Conservation (phyloP, 225 moss, liverwort and hornwort genomes). For the Ulota crispa region DNA sequence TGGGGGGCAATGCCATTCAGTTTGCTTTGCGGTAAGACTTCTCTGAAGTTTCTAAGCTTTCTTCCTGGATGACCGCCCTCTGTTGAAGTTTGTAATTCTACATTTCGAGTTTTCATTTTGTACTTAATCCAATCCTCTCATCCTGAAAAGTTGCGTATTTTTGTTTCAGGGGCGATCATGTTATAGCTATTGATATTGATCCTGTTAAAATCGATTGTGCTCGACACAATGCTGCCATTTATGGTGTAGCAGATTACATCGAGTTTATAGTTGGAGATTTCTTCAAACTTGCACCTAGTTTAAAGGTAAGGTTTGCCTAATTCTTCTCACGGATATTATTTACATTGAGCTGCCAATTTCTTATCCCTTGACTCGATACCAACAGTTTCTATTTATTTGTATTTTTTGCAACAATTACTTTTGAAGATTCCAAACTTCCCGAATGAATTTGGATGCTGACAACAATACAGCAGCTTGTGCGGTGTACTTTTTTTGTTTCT, state of each 20-base stretch:
- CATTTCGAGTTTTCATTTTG: background rate
- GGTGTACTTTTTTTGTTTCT: background rate
- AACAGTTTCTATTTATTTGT: background rate
- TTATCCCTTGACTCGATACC: background rate
- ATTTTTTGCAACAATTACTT: background rate
- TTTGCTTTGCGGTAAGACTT: slow-evolving; percentile 74
- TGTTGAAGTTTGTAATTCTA: background rate
- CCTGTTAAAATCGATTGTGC: slow-evolving; percentile 76
- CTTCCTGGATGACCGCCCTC: background rate
- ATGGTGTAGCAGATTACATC: slow-evolving; percentile 75
- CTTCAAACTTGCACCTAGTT: slow-evolving; percentile 62
- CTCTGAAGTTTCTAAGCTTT: background rate
- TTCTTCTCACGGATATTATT: background rate
- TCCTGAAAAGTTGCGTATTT: slow-evolving; percentile 6
- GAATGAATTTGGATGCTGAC: slow-evolving; percentile 21
- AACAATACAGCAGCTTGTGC: background rate
- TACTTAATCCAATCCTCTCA: background rate
- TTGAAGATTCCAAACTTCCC: background rate
- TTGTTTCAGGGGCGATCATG: slow-evolving; percentile 64
- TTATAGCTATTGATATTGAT: slow-evolving; percentile 88
- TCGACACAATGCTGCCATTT: slow-evolving; percentile 83
- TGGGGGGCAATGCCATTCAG: slow-evolving; percentile 98
- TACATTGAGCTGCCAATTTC: slow-evolving; percentile 4
- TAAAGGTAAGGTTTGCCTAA: slow-evolving; percentile 46
- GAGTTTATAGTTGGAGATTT: slow-evolving; percentile 91